Percentiles rank a stretch among this genome's conserved stretches.
Evolutionary conservation across 257 asterid genomes (phyloP).

Genomic region (Forsythia suspensa): DNA sequence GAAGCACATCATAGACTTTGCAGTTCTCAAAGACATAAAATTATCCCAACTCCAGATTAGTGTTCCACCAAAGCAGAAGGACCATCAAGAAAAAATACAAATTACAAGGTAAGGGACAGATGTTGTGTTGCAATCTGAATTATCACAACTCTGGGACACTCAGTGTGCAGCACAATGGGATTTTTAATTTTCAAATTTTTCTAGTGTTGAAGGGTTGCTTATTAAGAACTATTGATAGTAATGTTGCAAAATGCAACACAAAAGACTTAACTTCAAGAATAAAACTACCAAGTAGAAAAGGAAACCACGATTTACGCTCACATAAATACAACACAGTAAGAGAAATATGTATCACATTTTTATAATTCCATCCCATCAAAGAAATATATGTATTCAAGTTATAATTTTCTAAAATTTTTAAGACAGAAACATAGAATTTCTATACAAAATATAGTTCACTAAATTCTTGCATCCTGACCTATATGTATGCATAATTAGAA

Average conservation of each 20-base stretch:
- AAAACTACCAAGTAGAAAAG: neutral
- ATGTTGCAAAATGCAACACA: neutral
- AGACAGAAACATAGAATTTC: neutral
- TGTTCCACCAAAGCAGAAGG: slow-evolving; percentile 5
- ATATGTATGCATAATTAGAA: neutral
- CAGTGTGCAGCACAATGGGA: slow-evolving; percentile 6
- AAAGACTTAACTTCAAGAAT: neutral
- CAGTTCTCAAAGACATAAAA: neutral
- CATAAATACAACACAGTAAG: neutral
- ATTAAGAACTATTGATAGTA: neutral
- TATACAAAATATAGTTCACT: neutral
- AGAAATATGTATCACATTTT: neutral
- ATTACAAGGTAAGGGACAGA: neutral
- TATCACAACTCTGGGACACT: neutral
- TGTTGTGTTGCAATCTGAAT: neutral
- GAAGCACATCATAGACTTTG: neutral
- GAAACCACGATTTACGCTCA: neutral
- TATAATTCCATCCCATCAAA: neutral
- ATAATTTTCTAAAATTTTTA: neutral
- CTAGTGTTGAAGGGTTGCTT: no score
- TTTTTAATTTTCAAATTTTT: neutral
- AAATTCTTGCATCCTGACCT: slow-evolving; percentile 3
- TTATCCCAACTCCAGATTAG: neutral
- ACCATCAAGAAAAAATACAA: neutral
- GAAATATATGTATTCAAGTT: neutral